Evolutionary conservation across 768 basidiomycete species (phyloP).

Genomic region (Asterophora lycoperdoides): DNA sequence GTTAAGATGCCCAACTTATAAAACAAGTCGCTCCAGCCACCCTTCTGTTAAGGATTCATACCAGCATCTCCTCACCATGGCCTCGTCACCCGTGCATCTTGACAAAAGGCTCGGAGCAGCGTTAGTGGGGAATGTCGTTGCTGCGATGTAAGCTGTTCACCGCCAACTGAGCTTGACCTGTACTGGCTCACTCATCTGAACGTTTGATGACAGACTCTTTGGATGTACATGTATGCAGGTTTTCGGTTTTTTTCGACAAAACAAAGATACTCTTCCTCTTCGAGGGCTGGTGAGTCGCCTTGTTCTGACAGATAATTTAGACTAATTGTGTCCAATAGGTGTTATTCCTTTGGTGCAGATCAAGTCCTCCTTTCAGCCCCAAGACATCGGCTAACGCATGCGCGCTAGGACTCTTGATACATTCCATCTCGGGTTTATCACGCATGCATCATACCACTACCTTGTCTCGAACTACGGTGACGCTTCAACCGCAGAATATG

Average conservation of each 20-base stretch:
- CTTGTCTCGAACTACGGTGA: constrained; percentile 8
- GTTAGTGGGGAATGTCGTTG: constrained; percentile 1
- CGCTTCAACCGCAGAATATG: background rate
- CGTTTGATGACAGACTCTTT: background rate
- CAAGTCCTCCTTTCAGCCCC: background rate
- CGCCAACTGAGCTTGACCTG: no score
- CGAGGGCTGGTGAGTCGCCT: background rate
- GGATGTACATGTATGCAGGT: constrained; percentile 5
- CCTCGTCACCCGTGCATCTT: background rate
- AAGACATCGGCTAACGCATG: background rate
- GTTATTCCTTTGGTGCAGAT: background rate
- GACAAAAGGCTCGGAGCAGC: background rate
- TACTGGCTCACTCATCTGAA: background rate
- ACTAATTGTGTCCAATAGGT: background rate
- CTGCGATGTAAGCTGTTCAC: background rate
- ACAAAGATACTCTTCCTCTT: background rate
- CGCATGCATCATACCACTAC: constrained; percentile 11
- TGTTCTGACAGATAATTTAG: background rate
- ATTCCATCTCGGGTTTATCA: constrained; percentile 3
- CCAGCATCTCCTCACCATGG: background rate
- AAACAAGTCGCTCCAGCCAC: background rate
- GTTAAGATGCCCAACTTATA: background rate
- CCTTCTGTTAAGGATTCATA: background rate
- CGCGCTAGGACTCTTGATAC: constrained; percentile 29
- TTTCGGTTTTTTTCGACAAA: background rate